These are phyloP conservation scores for Tulasnella calospora DNA, from an alignment of 768 basidiomycete species.

Conservation along the genomic window DNA sequence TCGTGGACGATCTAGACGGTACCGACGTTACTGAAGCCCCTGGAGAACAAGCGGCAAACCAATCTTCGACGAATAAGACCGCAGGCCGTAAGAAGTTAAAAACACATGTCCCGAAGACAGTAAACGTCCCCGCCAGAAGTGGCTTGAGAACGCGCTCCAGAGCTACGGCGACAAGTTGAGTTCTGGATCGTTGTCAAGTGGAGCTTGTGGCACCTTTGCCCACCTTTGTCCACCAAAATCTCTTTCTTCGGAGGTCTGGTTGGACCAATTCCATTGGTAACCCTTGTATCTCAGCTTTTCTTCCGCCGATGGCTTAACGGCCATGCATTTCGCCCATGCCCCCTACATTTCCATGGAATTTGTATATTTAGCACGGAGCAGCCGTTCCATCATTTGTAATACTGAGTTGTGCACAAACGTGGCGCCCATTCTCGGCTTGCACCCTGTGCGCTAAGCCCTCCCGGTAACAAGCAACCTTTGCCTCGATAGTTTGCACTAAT, in stretches of 20 bases:
- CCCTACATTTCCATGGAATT: neutral
- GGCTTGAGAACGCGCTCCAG: neutral
- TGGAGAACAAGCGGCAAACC: neutral
- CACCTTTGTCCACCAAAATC: neutral
- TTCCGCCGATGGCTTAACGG: neutral
- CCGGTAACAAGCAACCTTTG: too few relatives aligned
- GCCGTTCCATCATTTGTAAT: neutral
- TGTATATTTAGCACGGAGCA: neutral
- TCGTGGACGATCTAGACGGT: conserved; percentile 1
- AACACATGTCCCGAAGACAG: neutral
- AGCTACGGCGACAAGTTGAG: neutral
- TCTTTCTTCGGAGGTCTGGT: neutral
- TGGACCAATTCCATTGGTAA: neutral
- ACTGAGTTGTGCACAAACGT: neutral
- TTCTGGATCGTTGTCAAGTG: neutral
- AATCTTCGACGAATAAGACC: neutral
- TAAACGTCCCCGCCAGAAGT: neutral
- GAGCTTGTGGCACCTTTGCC: neutral
- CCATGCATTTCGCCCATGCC: neutral
- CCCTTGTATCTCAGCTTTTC: neutral
- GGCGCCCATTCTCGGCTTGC: neutral
- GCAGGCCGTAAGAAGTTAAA: neutral
- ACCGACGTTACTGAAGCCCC: neutral
- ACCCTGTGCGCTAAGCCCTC: neutral
- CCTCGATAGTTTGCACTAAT: too few relatives aligned